Conservation (phyloP, 352 stramenopile species). For the Thalassiosira livingstoniorum region DNA sequence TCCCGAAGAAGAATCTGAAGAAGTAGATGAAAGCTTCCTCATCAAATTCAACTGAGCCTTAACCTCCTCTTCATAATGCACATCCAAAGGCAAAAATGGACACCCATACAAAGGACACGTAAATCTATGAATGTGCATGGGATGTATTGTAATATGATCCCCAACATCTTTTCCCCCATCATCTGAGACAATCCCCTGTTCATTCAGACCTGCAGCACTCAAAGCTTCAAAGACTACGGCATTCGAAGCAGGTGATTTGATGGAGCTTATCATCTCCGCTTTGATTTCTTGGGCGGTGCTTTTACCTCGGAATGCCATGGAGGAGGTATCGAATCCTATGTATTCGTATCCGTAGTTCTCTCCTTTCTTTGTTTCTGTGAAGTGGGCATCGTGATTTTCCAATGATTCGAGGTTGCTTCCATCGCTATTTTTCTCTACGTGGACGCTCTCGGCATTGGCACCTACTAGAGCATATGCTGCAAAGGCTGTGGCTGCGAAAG, state of each 20-base stretch:
- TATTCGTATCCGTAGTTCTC: slow-evolving; percentile 52
- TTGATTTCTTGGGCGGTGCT: no score
- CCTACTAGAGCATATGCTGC: no score
- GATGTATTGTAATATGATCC: slow-evolving; percentile 40
- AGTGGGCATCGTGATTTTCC: no score
- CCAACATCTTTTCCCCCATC: slow-evolving; percentile 6
- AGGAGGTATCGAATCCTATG: slow-evolving; percentile 47
- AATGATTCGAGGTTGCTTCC: no score
- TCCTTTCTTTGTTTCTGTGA: slow-evolving; percentile 47
- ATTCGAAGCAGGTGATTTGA: slow-evolving; percentile 35
- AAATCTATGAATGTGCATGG: slow-evolving; percentile 42
- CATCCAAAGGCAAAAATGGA: slow-evolving; percentile 66
- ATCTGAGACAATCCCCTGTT: neutral
- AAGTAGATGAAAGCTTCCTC: slow-evolving; percentile 29
- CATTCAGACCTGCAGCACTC: slow-evolving; percentile 46
- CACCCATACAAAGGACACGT: slow-evolving; percentile 63
- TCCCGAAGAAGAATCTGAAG: neutral
- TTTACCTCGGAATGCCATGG: neutral
- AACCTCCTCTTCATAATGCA: slow-evolving; percentile 64
- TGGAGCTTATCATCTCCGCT: slow-evolving; percentile 32
- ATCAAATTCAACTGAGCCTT: slow-evolving; percentile 59
- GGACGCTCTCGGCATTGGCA: no score
- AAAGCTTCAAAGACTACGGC: slow-evolving; percentile 29
- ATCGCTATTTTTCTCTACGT: no score
- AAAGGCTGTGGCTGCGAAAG: no score